Conservation (phyloP, 345 rosid species). For the Pseudoturritis turrita region DNA sequence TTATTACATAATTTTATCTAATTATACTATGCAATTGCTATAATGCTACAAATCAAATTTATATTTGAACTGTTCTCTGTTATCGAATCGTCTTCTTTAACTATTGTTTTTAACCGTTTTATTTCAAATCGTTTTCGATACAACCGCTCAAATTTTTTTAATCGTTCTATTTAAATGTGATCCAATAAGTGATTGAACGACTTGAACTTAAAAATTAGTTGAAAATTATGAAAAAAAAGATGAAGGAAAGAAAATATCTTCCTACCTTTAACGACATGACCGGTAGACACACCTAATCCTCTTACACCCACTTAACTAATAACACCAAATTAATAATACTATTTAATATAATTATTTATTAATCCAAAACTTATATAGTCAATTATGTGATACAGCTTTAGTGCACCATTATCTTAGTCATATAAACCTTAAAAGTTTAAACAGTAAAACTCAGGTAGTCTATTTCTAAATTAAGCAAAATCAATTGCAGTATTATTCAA, state of each 20-base stretch:
- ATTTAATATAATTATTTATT: constrained; percentile 3
- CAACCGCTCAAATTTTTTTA: too few relatives aligned
- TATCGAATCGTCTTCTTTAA: too few relatives aligned
- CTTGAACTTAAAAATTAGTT: constrained; percentile 24
- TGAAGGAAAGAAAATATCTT: constrained; percentile 15
- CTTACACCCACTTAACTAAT: constrained; percentile 22
- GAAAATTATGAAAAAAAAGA: not conserved
- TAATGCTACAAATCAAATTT: too few relatives aligned
- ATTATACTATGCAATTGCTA: too few relatives aligned
- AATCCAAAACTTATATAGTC: not conserved
- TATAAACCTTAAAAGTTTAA: not conserved
- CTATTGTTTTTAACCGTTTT: too few relatives aligned
- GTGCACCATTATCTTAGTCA: constrained; percentile 10
- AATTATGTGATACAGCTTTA: constrained; percentile 9
- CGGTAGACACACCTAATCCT: constrained; percentile 35
- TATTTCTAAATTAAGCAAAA: not conserved
- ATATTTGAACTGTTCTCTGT: too few relatives aligned
- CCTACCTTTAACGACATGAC: constrained; percentile 25
- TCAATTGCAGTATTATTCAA: not conserved
- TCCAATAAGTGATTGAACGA: constrained; percentile 29
- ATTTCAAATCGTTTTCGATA: too few relatives aligned
- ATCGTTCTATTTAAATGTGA: too few relatives aligned
- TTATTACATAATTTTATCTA: too few relatives aligned
- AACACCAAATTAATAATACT: constrained; percentile 27
- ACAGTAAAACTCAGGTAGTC: not conserved